Conservation (phyloP, 2,329 filamentous ascomycete genomes). For the Diaporthe sp. region DNA sequence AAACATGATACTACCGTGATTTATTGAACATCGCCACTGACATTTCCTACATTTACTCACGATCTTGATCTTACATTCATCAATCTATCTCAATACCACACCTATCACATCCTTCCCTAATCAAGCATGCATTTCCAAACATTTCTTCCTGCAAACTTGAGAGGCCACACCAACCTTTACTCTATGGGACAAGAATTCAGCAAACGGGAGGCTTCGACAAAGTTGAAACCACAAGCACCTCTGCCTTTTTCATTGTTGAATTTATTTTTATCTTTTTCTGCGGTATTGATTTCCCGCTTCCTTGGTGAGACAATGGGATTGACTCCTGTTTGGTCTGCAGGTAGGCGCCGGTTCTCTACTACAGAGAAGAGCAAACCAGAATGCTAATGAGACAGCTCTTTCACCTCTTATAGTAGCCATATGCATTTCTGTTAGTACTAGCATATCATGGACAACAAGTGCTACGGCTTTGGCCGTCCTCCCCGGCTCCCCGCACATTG, state of each 20-base stretch:
- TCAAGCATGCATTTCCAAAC: conserved; percentile 1
- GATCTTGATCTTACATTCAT: background rate
- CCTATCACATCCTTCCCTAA: background rate
- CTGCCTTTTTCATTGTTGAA: background rate
- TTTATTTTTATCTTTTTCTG: background rate
- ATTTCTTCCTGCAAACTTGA: background rate
- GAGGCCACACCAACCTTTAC: background rate
- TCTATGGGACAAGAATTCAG: background rate
- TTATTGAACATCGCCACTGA: background rate
- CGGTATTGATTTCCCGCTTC: background rate
- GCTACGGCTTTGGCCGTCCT: background rate
- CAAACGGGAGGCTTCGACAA: background rate
- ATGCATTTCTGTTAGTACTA: background rate
- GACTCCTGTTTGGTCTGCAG: background rate
- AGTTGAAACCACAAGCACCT: background rate
- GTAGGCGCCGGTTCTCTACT: background rate
- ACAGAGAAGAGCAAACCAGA: background rate
- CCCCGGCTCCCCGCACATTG: no score
- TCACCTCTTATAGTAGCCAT: background rate
- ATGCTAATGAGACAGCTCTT: background rate
- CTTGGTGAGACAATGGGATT: background rate
- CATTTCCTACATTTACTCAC: background rate
- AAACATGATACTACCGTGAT: background rate
- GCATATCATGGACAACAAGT: background rate
- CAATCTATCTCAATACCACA: background rate